These are phyloP conservation scores for Alternaria angustiovoidea DNA, from an alignment of 2,329 filamentous ascomycete genomes.

Conservation along the genomic window DNA sequence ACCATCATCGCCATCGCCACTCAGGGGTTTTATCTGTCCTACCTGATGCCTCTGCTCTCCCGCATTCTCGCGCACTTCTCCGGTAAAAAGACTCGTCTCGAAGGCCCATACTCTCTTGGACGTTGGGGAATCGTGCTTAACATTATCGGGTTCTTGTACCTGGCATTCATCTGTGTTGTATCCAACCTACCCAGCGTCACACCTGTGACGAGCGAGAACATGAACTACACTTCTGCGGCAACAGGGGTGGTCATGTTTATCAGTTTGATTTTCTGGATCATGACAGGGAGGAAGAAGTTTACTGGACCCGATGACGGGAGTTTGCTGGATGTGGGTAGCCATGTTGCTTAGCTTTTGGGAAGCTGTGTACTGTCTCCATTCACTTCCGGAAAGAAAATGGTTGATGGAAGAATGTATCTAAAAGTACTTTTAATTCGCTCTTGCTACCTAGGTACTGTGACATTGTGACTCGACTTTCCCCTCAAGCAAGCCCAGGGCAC, in stretches of 20 bases:
- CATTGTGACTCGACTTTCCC: neutral
- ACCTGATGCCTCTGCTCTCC: conserved; percentile 63
- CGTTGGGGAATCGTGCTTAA: conserved; percentile 57
- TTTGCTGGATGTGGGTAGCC: conserved; percentile 55
- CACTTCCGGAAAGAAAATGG: no score
- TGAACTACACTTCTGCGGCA: conserved; percentile 67
- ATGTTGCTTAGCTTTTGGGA: neutral
- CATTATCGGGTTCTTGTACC: conserved; percentile 59
- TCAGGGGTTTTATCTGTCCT: conserved; percentile 67
- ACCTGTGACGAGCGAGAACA: conserved; percentile 63
- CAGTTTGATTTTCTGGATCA: conserved; percentile 61
- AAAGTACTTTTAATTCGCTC: neutral
- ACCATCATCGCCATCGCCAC: conserved; percentile 66
- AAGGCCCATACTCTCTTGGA: conserved; percentile 58
- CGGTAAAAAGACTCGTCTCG: conserved; percentile 54
- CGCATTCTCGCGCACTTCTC: conserved; percentile 59
- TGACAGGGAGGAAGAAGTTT: conserved; percentile 60
- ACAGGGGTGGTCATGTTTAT: conserved; percentile 64
- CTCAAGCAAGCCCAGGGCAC: neutral
- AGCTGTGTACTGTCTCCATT: neutral
- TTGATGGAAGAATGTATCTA: neutral
- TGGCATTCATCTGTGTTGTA: conserved; percentile 63
- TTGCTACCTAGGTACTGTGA: neutral
- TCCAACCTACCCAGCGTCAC: conserved; percentile 64
- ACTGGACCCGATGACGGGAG: conserved; percentile 55